Base-by-base conservation (phyloP, 2,329 filamentous ascomycete genomes). In the Hypomyces rosellus region DNA sequence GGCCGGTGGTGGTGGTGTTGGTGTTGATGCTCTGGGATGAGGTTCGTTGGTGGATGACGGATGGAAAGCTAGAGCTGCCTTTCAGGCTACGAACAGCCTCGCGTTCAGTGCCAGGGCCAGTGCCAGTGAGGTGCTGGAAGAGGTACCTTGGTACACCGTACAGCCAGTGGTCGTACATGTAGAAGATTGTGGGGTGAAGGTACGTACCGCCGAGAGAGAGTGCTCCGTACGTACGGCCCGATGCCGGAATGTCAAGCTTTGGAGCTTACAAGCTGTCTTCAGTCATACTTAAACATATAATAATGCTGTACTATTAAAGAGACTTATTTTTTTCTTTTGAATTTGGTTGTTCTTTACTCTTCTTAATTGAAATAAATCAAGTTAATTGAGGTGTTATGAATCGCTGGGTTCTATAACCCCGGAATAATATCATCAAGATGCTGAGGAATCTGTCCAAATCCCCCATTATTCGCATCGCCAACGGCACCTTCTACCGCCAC, bases 401-500 rank as follows among this genome's bases (percentile, higher is more conserved):
- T 5, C 13, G 5, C 13, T 16, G 36, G 36, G 16, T 12, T 38
- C 36, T 38, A 16, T 38, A n/a, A 7, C 36, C 14, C 6, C 12
- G 16, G 7, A 38, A 8, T 38, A 38, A 38, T 14, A 38, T 3
- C 36, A 9, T 38, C 55, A 51, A 55, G 67, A 55, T 55, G 53
- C 38, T 61, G 55, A 75, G 73, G 67, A 65, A 67, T 36, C 38
- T 43, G 15, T 58, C 65, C 53, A 69, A 69, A 51, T 68, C 71
- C 18, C 84, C 86, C 38, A 75, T 91, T 52, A 79, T 95, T 55
- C 75, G 75, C 60, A 90, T 95, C 62, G 64, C 77, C 61, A 84
- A 90, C 71, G 90, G 81, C 66, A 92, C 88, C 1, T 95, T 96
- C 68, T 95, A 92, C 70, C 81, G 84, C 38, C 78, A 84, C 45